Base-by-base conservation (phyloP, 306 rosid genomes). In the Dalbergia oliveri region DNA sequence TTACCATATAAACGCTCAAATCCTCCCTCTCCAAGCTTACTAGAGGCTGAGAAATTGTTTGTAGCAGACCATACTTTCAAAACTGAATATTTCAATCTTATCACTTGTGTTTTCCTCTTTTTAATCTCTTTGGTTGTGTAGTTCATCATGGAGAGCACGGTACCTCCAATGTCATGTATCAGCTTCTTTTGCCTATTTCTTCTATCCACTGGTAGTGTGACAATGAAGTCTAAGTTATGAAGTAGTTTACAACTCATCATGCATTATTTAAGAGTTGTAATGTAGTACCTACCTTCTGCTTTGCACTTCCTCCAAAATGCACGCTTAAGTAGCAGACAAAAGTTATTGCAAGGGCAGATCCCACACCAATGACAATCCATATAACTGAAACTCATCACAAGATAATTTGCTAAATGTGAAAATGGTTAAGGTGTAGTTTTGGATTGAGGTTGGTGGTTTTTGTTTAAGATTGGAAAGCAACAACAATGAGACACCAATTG, bases 1-100 rank as follows among this genome's bases (percentile, higher is more conserved):
- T 50, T 69, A 85, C 86, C 88, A 77, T 85, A 8, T 81, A 81
- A 41, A 85, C 88, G 83, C 5, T 79, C 77, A 64, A 41, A 71
- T 6, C 82, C 88, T 54, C 84, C 88, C 49, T 84, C 76, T 8
- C 88, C 85, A 5, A 81, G 37, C 69, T 76, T 71, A 43, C 44
- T 49, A 5, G 76, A 60, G 0, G 15, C 6, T 2, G 86, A 49
- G 39, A 86, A 82, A 26, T 74, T 79, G 15, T 61, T 26, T 9
- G 86, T 79, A n/a, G 86, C 84, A 9, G 41, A 8, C 18, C 6
- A 79, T 79, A 70, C 59, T 82, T 47, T 75, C 79, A 7, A 79
- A 86, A 41, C 33, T 49, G 39, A 82, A 86, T 49, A 79, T 14
- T 4, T 75, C 77, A 0, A 82, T 33, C 37, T 47, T 76, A 69